Percentiles rank a stretch among this genome's conserved stretches.
Evolutionary conservation across 2,329 filamentous ascomycete species (phyloP).

Genomic region (Aspergillus nomiae): DNA sequence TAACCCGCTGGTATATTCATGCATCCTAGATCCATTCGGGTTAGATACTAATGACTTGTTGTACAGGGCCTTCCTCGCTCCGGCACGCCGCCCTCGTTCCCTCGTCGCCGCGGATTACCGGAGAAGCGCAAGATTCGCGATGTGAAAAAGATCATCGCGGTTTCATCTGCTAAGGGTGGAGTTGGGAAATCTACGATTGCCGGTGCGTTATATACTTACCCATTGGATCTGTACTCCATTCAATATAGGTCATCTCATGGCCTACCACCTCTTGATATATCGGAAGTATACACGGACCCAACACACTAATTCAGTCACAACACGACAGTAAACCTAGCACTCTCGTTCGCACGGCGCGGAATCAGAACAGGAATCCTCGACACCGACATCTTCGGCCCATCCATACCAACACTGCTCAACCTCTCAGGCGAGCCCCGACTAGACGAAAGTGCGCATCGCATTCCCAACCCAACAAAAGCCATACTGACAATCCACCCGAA

Average conservation of each 20-base stretch:
- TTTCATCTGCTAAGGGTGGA: slow-evolving; percentile 96
- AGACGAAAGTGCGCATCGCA: slow-evolving; percentile 64
- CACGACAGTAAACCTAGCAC: slow-evolving; percentile 70
- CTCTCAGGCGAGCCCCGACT: slow-evolving; percentile 77
- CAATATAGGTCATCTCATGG: neutral
- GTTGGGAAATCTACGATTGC: slow-evolving; percentile 96
- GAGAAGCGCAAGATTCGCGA: slow-evolving; percentile 77
- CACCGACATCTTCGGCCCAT: slow-evolving; percentile 95
- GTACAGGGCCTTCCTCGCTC: slow-evolving; percentile 79
- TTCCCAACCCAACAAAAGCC: neutral
- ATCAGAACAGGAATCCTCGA: slow-evolving; percentile 86
- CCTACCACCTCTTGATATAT: neutral
- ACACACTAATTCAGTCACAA: slow-evolving; percentile 2
- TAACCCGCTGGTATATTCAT: slow-evolving; percentile 74
- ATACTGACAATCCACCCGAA: slow-evolving; percentile 3
- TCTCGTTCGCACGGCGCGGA: slow-evolving; percentile 81
- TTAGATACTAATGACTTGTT: neutral
- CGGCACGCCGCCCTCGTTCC: slow-evolving; percentile 67
- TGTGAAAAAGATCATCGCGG: slow-evolving; percentile 90
- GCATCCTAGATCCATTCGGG: neutral
- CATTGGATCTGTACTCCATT: neutral
- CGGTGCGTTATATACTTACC: slow-evolving; percentile 51
- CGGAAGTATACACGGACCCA: neutral
- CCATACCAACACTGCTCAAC: slow-evolving; percentile 85
- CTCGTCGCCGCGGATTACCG: slow-evolving; percentile 77